phyloP scores from a whole-genome alignment of 2,329 filamentous ascomycete species.

The Colletotrichum costaricense region DNA sequence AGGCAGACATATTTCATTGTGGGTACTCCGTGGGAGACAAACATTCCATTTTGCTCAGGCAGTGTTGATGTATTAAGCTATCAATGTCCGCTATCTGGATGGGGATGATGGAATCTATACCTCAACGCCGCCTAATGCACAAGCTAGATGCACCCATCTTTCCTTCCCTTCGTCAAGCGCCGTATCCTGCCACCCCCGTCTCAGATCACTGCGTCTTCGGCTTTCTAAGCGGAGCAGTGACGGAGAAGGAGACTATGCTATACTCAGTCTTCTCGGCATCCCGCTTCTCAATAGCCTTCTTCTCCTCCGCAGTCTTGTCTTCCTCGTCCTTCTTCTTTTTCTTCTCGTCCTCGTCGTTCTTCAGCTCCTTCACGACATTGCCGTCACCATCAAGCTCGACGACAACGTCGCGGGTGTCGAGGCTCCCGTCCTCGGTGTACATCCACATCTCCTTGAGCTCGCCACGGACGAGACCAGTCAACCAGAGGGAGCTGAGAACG shows the following conservation, averaged over 20 bases:
- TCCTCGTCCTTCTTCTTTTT: conserved; percentile 43
- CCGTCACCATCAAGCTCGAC: conserved; percentile 65
- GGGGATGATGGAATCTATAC: neutral
- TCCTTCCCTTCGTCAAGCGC: neutral
- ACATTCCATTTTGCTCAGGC: no score
- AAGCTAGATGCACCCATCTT: neutral
- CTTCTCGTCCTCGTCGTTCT: conserved; percentile 48
- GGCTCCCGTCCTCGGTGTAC: conserved; percentile 79
- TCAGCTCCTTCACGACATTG: conserved; percentile 54
- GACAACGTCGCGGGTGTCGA: conserved; percentile 66
- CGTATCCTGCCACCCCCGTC: neutral
- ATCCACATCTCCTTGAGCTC: conserved; percentile 82
- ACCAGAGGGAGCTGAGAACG: conserved; percentile 80
- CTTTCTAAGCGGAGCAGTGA: conserved; percentile 31
- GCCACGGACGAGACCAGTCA: conserved; percentile 76
- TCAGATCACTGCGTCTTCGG: conserved; percentile 7
- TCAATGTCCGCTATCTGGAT: no score
- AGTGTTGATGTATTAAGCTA: no score
- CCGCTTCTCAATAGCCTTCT: conserved; percentile 27
- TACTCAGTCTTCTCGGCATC: conserved; percentile 34
- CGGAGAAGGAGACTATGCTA: conserved; percentile 23
- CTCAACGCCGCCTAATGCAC: neutral
- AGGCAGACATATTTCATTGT: no score
- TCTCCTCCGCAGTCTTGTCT: conserved; percentile 11
- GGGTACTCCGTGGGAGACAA: fast-evolving